Percentiles rank a stretch among this genome's conserved stretches.
Conservation (phyloP, 2,329 filamentous ascomycete genomes). For the Phialophora tarda region DNA sequence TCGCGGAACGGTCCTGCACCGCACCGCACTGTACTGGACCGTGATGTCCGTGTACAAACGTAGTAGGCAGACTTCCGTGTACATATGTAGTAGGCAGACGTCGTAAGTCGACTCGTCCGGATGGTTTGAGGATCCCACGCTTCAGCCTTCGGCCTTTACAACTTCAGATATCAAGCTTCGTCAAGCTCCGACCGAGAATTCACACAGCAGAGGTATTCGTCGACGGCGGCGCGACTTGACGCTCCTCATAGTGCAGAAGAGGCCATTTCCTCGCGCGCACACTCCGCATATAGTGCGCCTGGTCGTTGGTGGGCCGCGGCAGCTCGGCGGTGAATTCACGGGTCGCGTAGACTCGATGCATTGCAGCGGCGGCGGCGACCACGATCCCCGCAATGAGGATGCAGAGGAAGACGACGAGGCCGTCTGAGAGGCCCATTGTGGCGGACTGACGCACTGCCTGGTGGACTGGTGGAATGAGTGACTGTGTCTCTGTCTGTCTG, state of each 20-base stretch:
- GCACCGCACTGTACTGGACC: background rate
- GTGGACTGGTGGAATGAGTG: too few species aligned
- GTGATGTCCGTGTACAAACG: background rate
- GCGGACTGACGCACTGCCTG: background rate
- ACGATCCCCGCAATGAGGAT: slow-evolving; percentile 25
- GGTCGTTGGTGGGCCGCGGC: slow-evolving; percentile 16
- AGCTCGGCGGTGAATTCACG: slow-evolving; percentile 12
- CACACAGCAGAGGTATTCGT: slow-evolving; percentile 19
- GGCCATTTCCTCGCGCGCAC: slow-evolving; percentile 26
- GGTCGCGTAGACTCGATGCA: slow-evolving; percentile 23
- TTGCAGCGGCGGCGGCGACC: slow-evolving; percentile 26
- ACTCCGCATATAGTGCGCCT: slow-evolving; percentile 27
- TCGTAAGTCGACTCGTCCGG: background rate
- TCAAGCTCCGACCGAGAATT: background rate
- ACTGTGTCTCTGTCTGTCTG: background rate
- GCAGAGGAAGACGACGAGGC: slow-evolving; percentile 25
- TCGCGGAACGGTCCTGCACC: background rate
- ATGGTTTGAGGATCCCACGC: background rate
- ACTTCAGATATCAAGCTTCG: background rate
- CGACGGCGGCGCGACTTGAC: slow-evolving; percentile 10
- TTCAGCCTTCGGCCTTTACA: background rate
- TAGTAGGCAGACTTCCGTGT: background rate
- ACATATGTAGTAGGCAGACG: background rate
- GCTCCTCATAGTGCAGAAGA: slow-evolving; percentile 7
- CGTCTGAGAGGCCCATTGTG: slow-evolving; percentile 27